Conservation (phyloP, 2,329 filamentous ascomycete species). For the Rutstroemia sp. region DNA sequence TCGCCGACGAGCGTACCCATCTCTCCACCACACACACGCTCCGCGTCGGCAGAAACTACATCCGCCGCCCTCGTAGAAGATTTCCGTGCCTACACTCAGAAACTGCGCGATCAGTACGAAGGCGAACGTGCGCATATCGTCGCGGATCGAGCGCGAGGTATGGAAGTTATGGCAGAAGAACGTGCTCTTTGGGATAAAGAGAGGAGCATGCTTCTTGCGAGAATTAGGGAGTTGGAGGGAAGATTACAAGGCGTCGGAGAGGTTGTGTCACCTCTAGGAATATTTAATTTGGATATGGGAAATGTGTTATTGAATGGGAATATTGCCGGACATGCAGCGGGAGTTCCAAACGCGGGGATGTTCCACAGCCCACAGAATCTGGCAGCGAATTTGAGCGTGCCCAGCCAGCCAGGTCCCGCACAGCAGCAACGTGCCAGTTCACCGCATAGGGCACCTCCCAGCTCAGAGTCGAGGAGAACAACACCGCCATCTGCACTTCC, state of each 20-base stretch:
- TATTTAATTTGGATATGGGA: constrained; percentile 4
- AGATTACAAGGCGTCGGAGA: constrained; percentile 9
- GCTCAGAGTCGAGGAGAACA: background rate
- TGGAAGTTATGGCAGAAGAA: constrained; percentile 30
- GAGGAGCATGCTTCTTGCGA: constrained; percentile 18
- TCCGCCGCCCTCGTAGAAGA: constrained; percentile 25
- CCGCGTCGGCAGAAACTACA: constrained; percentile 23
- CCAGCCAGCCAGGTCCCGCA: too few relatives aligned
- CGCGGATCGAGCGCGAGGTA: constrained; percentile 24
- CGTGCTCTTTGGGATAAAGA: constrained; percentile 29
- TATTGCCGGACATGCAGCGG: background rate
- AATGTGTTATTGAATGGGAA: background rate
- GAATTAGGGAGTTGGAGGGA: constrained; percentile 25
- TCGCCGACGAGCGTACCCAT: constrained; percentile 16
- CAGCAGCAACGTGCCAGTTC: too few relatives aligned
- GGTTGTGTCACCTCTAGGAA: constrained; percentile 1
- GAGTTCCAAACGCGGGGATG: background rate
- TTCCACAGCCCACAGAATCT: too few relatives aligned
- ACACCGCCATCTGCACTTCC: background rate
- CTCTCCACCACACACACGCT: constrained; percentile 27
- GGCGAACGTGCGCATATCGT: constrained; percentile 28
- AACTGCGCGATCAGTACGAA: constrained; percentile 24
- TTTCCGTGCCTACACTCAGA: constrained; percentile 27
- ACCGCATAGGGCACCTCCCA: too few relatives aligned
- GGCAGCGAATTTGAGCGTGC: too few relatives aligned